Evolutionary conservation across 768 basidiomycete genomes (phyloP), one percentile per base, ranked within the genome.

Genomic region (Cyclocybe cylindracea): DNA sequence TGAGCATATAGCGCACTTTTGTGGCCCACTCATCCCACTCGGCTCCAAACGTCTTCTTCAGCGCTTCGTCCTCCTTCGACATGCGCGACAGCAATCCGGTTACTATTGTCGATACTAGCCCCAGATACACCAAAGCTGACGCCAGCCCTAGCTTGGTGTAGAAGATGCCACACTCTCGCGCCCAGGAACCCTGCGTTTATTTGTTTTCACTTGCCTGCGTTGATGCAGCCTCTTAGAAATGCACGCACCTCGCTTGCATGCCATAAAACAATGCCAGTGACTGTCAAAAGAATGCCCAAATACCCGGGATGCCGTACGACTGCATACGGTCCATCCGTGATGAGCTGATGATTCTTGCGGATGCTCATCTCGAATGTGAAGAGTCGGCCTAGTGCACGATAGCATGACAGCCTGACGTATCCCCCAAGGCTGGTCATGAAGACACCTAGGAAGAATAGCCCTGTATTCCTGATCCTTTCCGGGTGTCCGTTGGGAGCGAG

Each of bases 351-450:
- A 46, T 76, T 67, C 16, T 65, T 62, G 38, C 71, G 72, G 29
- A 83, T 77, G 63, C 69, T 71, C 68, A 81, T 67, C 59, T 81
- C 77, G 49, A 79, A 83, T 0, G 80, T 84, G 60, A 81, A 82
- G 39, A 78, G 58, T 1, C 46, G 60, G 4, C 78, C 80, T 11
- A 84, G 69, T 35, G 73, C 75, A 35, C 69, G 63, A 59, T 77
- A 83, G 55, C 79, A 80, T 10, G 51, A 41, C 52, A 63, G 64
- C 18, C 79, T 71, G 44, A 78, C 68, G 44, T 69, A 72, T 0
- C 73, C 76, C 10, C 79, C 80, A 0, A 70, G 18, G 18, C 65
- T 58, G 10, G 69, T 67, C 45, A 81, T 58, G n/a, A 64, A 46
- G 18, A 68, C 69, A 2, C 78, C 80, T 7, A 70, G 32, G 38